These are phyloP conservation scores for Lentinula aciculospora DNA, from an alignment of 768 basidiomycete species.

Conservation along the genomic window DNA sequence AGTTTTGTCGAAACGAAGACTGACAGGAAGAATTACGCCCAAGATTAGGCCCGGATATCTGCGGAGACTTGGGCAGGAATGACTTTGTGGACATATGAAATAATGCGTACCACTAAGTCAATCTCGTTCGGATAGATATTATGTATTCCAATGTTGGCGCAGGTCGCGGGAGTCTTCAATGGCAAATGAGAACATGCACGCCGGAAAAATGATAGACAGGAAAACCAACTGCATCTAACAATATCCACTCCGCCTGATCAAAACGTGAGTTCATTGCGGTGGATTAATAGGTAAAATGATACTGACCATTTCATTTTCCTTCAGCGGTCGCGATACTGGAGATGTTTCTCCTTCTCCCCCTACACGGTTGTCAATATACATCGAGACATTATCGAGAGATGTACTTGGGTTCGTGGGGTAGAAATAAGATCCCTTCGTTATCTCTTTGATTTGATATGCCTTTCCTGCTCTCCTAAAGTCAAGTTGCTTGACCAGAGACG, in stretches of 20 bases:
- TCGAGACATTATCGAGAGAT: conserved; percentile 6
- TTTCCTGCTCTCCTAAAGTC: conserved; percentile 44
- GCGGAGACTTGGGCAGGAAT: conserved; percentile 3
- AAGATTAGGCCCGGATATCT: conserved; percentile 85
- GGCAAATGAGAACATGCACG: conserved; percentile 1
- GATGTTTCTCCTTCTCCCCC: conserved; percentile 71
- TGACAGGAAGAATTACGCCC: conserved; percentile 80
- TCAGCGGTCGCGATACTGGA: conserved; percentile 53
- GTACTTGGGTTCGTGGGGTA: conserved; percentile 61
- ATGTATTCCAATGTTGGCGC: conserved; percentile 85
- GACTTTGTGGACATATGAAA: conserved; percentile 7
- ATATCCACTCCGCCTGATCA: conserved; percentile 75
- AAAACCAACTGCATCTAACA: conserved; percentile 71
- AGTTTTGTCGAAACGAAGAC: conserved; percentile 13
- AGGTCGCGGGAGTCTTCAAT: conserved; percentile 83
- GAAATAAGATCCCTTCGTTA: conserved; percentile 66
- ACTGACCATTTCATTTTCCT: conserved; percentile 63
- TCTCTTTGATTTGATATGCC: conserved; percentile 74
- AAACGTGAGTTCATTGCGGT: background rate
- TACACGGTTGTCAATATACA: conserved; percentile 10
- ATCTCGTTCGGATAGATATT: conserved; percentile 83
- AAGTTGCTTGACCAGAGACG: background rate
- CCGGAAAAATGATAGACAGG: background rate
- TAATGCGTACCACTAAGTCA: conserved; percentile 74
- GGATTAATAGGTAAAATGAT: background rate